Percentiles rank a stretch among this genome's conserved stretches.
Evolutionary conservation across 2,329 filamentous ascomycete species (phyloP).

Genomic region (Ophiostoma fasciatum): DNA sequence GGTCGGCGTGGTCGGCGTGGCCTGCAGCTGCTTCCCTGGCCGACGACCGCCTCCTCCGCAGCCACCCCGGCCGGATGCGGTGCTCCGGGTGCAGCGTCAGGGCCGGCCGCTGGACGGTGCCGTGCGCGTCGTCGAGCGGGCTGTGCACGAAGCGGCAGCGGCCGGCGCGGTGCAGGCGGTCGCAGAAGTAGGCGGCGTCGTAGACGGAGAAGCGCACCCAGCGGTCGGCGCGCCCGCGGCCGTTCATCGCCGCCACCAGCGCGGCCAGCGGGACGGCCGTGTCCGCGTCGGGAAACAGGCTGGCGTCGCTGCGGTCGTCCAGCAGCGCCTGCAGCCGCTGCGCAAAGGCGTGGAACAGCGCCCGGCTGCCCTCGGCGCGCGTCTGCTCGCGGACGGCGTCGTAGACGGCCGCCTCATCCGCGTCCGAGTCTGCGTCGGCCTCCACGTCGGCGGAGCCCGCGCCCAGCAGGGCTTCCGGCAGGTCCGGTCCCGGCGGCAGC

Average conservation of each 20-base stretch:
- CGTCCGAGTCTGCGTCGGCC: not conserved
- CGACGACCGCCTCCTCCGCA: no score
- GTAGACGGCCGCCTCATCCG: not conserved
- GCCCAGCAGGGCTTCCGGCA: no score
- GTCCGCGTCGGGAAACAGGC: conserved; percentile 14
- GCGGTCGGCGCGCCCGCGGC: not conserved
- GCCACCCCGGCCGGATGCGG: conserved; percentile 8
- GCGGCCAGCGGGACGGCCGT: conserved; percentile 14
- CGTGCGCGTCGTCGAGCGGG: conserved; percentile 8
- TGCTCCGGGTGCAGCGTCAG: conserved; percentile 19
- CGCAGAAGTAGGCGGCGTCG: conserved; percentile 18
- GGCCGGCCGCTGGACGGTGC: conserved; percentile 15
- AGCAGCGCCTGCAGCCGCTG: conserved; percentile 19
- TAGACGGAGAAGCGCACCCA: conserved; percentile 14
- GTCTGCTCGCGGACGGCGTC: not conserved
- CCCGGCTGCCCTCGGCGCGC: conserved; percentile 11
- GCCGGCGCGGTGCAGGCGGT: conserved; percentile 13
- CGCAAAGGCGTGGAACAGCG: conserved; percentile 20
- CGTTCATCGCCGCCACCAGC: conserved; percentile 17
- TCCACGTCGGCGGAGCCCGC: no score
- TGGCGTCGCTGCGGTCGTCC: conserved; percentile 15
- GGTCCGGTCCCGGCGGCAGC: conserved; percentile 4
- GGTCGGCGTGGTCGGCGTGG: not conserved
- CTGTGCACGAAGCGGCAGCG: conserved; percentile 9
- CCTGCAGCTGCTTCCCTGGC: no score